These are phyloP conservation scores for Dovyalis caffra DNA, from an alignment of 345 rosid species.

Conservation along the genomic window DNA sequence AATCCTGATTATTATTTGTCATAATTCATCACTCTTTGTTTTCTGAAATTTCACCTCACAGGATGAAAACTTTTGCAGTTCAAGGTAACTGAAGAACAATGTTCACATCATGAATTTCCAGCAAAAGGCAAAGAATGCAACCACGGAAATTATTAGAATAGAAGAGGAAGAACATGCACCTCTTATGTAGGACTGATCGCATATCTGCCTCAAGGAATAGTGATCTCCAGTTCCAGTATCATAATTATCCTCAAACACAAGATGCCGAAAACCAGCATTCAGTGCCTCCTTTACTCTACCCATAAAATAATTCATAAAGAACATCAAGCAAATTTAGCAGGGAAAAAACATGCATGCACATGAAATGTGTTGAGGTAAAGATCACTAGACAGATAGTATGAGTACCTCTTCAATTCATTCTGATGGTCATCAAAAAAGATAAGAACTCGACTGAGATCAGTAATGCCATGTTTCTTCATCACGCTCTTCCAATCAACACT, in stretches of 20 bases:
- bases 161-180: slow-evolving; percentile 36
- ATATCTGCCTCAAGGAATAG: slow-evolving; percentile 95
- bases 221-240: slow-evolving; percentile 99
- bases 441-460: slow-evolving; percentile 63
- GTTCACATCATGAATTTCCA: neutral
- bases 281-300: slow-evolving; percentile 79
- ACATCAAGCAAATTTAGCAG: neutral
- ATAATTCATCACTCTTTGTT: neutral
- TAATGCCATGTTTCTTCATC: slow-evolving; percentile 60
- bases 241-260: slow-evolving; percentile 94
- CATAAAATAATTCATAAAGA: slow-evolving; percentile 19
- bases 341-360: neutral
- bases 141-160: neutral
- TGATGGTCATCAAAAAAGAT: slow-evolving; percentile 97
- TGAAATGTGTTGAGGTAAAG: neutral
- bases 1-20: neutral
- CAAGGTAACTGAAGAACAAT: neutral
- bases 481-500: slow-evolving; percentile 76
- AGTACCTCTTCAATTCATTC: slow-evolving; percentile 87
- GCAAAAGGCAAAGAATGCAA: neutral
- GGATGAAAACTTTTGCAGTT: neutral
- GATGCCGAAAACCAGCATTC: slow-evolving; percentile 81
- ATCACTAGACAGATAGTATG: neutral
- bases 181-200: slow-evolving; percentile 85
- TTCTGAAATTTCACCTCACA: neutral